A percentile compares a stretch with the other conserved stretches of the same genome.
phyloP scores from a whole-genome alignment of 2,329 filamentous ascomycete genomes.

The Polytolypa hystricis region DNA sequence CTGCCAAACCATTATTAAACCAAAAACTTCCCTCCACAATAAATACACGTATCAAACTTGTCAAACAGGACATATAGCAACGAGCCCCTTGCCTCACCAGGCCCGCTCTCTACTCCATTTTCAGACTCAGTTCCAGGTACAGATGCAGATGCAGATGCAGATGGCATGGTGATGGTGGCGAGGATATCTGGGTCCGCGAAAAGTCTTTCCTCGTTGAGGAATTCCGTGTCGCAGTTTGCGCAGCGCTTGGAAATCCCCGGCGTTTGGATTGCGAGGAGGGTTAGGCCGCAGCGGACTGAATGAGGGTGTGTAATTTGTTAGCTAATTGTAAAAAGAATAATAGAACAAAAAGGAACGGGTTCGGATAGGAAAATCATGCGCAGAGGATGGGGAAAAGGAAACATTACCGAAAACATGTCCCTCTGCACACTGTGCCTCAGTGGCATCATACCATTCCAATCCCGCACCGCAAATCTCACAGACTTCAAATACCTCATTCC shows the following conservation, averaged over 20 bases:
- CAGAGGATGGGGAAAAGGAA: too few relatives aligned
- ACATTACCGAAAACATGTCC: constrained; percentile 42
- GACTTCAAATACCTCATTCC: constrained; percentile 29
- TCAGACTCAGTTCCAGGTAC: neutral
- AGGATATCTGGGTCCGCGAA: too few relatives aligned
- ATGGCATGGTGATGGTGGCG: too few relatives aligned
- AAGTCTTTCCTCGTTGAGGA: constrained; percentile 8
- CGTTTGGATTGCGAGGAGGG: constrained; percentile 45
- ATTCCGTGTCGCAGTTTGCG: constrained; percentile 40
- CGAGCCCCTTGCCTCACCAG: neutral
- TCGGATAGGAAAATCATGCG: neutral
- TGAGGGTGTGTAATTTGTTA: constrained; percentile 8
- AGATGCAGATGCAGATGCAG: too few relatives aligned
- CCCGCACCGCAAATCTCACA: constrained; percentile 42
- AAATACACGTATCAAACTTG: constrained; percentile 11
- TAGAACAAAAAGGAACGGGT: neutral
- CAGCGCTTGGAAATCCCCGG: constrained; percentile 45
- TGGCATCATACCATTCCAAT: constrained; percentile 38
- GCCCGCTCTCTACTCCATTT: neutral
- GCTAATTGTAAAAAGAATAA: constrained; percentile 2
- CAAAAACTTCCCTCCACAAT: constrained; percentile 12
- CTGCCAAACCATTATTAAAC: too few relatives aligned
- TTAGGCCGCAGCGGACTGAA: constrained; percentile 42
- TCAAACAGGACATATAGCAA: constrained; percentile 6
- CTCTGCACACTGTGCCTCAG: constrained; percentile 37